These are phyloP conservation scores for Phytophthora brassicae DNA, from an alignment of 352 stramenopile species.

Conservation along the genomic window DNA sequence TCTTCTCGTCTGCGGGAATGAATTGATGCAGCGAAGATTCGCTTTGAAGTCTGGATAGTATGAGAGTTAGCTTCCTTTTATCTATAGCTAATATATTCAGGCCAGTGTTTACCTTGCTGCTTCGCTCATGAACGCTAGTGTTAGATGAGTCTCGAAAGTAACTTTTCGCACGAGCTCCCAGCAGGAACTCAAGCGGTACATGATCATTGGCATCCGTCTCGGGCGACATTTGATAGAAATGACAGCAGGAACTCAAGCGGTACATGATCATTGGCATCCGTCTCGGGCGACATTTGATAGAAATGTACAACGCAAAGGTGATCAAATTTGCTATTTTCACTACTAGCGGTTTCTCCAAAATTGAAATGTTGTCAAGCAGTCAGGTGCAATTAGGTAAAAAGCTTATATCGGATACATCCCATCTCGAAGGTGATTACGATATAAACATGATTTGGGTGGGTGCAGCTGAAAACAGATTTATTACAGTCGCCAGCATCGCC, in stretches of 20 bases:
- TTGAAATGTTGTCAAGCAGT: no score
- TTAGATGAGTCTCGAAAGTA: conserved; percentile 29
- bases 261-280: conserved; percentile 49
- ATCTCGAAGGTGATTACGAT: no score
- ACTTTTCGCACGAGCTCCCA: conserved; percentile 43
- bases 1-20: conserved; percentile 41
- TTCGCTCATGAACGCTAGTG: neutral
- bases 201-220: conserved; percentile 44
- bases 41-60: conserved; percentile 3
- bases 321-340: conserved; percentile 22
- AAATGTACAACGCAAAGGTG: neutral
- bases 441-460: no score
- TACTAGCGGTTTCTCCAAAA: conserved; percentile 20
- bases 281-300: conserved; percentile 21
- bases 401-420: no score
- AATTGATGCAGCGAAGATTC: conserved; percentile 16
- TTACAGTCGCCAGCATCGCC: no score
- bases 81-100: neutral
- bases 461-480: no score
- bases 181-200: conserved; percentile 70
- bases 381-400: no score
- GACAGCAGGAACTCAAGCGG: conserved; percentile 68
- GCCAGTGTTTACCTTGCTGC: conserved; percentile 7
- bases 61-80: neutral
- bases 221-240: conserved; percentile 8